Percentiles rank a stretch among this genome's conserved stretches.
Evolutionary conservation across 1,139 yeast genomes (phyloP).

Genomic region (Saccharomycopsis crataegensis): DNA sequence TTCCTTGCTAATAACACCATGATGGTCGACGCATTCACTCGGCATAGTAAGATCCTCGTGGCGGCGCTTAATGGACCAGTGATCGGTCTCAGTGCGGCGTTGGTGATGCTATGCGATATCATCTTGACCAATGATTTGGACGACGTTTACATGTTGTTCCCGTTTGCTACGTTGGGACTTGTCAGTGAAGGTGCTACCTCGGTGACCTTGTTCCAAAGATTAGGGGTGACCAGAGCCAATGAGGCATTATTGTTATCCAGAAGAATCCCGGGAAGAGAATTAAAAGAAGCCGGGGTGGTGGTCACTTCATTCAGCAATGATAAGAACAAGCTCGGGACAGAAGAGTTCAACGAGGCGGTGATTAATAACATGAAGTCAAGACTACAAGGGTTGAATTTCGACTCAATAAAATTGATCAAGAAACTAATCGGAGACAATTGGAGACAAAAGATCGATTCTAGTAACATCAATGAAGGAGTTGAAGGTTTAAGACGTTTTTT

Average conservation of each 20-base stretch:
- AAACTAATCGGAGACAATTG: constrained; percentile 41
- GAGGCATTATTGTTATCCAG: constrained; percentile 68
- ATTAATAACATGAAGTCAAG: constrained; percentile 39
- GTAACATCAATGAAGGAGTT: constrained; percentile 60
- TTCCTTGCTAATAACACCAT: constrained; percentile 67
- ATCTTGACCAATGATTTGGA: constrained; percentile 60
- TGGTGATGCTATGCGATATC: constrained; percentile 70
- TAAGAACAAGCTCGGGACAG: constrained; percentile 34
- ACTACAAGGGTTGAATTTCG: constrained; percentile 45
- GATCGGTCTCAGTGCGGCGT: constrained; percentile 70
- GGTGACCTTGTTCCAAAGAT: constrained; percentile 56
- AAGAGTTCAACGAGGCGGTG: constrained; percentile 53
- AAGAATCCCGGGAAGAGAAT: constrained; percentile 56
- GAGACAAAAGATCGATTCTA: constrained; percentile 39
- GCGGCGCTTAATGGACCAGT: constrained; percentile 85
- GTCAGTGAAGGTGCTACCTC: constrained; percentile 81
- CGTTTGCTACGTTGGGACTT: constrained; percentile 78
- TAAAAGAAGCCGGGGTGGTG: constrained; percentile 41
- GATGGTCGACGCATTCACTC: constrained; percentile 60
- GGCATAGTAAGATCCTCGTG: constrained; percentile 66
- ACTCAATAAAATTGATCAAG: constrained; percentile 58
- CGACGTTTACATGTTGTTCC: constrained; percentile 52
- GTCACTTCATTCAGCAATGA: constrained; percentile 27
- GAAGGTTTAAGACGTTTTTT: constrained; percentile 67
- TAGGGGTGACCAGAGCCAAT: constrained; percentile 68